Evolutionary conservation across 2,329 filamentous ascomycete species (phyloP), one percentile per base, ranked within the genome.

Genomic region (Pseudogymnoascus sp.): DNA sequence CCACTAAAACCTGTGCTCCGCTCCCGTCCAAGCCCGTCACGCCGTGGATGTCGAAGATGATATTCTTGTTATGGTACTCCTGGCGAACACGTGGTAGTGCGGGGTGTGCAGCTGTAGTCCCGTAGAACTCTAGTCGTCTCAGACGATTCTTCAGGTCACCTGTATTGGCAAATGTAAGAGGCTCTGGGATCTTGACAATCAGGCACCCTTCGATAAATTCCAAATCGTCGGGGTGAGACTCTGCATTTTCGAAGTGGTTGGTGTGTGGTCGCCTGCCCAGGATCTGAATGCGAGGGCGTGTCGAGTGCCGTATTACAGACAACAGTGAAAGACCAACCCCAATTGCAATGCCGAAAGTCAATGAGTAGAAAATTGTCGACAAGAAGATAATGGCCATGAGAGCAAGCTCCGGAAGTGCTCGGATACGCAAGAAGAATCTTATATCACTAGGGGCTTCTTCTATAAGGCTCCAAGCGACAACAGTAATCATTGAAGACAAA

Each of bases 41-140:
- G n/a, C 94, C 94, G 67, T 97, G 93, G 6, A 97, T 91, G 71
- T 99, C 94, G 69, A 99, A 97, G 64, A 99, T 91, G 73, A 99
- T 81, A 70, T 96, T 97, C 67, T 86, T 84, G 72, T 97, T 97
- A 69, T 90, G 86, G 63, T 93, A 88, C n/a, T 85, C 82, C 25
- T 81, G 78, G 4, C 92, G 82, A 12, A 96, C 79, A 2, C 89
- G 83, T 0, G 94, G 94, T 16, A 97, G 79, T 0, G 92, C 92
- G 0, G 94, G 94, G 68, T 97, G 94, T 0, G 90, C 91, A 60
- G 82, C 79, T 50, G 79, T 86, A 0, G 91, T 93, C n/a, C 94
- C 94, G 70, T 97, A 96, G 20, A 91, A 81, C 74, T 97, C 94
- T 1, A 99, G 79, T 6, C 94, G 80, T 5, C 89, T 81, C 9